Evolutionary conservation across 2,329 filamentous ascomycete genomes (phyloP).

Genomic region (Sclerotinia spermophila): DNA sequence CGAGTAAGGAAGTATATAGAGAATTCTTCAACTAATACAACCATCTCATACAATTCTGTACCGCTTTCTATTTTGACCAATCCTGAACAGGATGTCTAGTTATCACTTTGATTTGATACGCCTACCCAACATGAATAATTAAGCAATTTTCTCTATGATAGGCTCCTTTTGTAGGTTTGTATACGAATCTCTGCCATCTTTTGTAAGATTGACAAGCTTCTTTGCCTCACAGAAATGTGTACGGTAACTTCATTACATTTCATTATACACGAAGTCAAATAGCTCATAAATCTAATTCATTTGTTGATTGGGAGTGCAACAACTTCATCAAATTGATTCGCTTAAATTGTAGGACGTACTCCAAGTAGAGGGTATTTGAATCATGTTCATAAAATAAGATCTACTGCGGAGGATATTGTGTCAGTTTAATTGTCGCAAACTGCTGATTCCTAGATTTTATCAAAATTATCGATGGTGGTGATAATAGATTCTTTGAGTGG

Average conservation of each 20-base stretch:
- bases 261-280: background rate
- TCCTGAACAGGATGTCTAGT: background rate
- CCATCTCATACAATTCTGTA: background rate
- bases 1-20: background rate
- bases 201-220: background rate
- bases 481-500: background rate
- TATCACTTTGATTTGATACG: background rate
- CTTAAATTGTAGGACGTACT: background rate
- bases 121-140: background rate
- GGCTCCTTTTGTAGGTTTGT: background rate
- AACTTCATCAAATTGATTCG: background rate
- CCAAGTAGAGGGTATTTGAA: background rate
- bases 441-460: background rate
- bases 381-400: background rate
- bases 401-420: background rate
- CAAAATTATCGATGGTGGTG: background rate
- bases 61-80: rapidly evolving
- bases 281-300: background rate
- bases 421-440: background rate
- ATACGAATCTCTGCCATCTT: background rate
- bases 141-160: background rate
- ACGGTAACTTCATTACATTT: background rate
- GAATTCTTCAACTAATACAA: rapidly evolving
- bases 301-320: background rate
- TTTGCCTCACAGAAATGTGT: background rate